phyloP scores from a whole-genome alignment of 768 basidiomycete species.

The Lactarius evosmus region DNA sequence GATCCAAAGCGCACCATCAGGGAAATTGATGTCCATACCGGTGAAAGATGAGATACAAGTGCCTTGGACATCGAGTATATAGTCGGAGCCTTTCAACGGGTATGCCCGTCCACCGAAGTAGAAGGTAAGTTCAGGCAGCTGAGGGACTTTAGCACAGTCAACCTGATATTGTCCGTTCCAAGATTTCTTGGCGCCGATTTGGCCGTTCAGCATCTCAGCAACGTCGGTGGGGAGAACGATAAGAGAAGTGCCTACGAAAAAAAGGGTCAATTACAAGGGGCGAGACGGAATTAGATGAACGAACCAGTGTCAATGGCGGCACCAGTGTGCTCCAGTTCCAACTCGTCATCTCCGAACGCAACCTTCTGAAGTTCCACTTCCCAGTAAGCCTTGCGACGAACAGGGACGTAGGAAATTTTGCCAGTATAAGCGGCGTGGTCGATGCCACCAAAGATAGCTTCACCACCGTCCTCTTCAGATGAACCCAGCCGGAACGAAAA shows the following conservation, averaged over 20 bases:
- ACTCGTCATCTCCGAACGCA: constrained; percentile 76
- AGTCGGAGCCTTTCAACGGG: constrained; percentile 77
- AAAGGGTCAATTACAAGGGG: neutral
- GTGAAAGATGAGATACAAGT: constrained; percentile 95
- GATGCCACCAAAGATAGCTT: constrained; percentile 89
- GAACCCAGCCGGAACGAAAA: constrained; percentile 93
- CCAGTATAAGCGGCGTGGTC: constrained; percentile 76
- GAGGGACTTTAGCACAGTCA: constrained; percentile 82
- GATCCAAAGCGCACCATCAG: constrained; percentile 82
- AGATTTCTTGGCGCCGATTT: constrained; percentile 89
- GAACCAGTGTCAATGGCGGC: constrained; percentile 87
- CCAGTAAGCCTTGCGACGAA: constrained; percentile 97
- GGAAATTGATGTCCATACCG: constrained; percentile 84
- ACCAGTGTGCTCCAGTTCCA: constrained; percentile 92
- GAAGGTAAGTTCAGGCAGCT: constrained; percentile 81
- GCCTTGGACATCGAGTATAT: constrained; percentile 85
- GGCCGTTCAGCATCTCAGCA: constrained; percentile 95
- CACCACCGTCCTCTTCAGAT: constrained; percentile 85
- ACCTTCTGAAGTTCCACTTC: constrained; percentile 93
- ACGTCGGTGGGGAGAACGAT: constrained; percentile 93
- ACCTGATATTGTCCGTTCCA: constrained; percentile 97
- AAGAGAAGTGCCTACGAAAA: constrained; percentile 72
- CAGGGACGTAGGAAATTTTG: constrained; percentile 79
- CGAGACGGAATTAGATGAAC: constrained; percentile 14
- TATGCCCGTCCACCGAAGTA: constrained; percentile 79